Evolutionary conservation across 2,329 filamentous ascomycete species (phyloP), one percentile per base, ranked within the genome.

Genomic region (Ceratocystis cacaofunesta): DNA sequence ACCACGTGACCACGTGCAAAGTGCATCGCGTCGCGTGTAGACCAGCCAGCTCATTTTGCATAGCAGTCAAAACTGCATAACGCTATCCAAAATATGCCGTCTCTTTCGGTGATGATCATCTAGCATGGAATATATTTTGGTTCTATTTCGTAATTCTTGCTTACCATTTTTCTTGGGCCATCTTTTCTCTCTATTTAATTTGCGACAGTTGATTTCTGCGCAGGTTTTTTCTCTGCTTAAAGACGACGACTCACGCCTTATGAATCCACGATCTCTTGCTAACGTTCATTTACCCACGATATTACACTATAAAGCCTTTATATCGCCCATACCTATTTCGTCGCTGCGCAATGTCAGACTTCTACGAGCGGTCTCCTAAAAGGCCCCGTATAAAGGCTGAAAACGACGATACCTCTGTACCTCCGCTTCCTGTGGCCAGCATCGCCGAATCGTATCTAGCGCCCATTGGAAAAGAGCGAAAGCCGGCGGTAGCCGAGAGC

Each of bases 1-100:
- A n/a, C 17, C 66, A 67, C 41, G 58, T 67, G 66, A 67, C 48
- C 12, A 6, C 66, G 66, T 52, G 66, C 58, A 65, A 63, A 67
- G 66, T 67, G 58, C 48, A 17, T 57, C 66, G 19, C 66, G 66
- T 63, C 61, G 65, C 62, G 62, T 22, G 17, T 15, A 44, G 30
- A 43, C 25, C 10, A 43, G 28, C 25, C 43, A 52, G 52, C 52
- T 32, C 28, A 17, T 57, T 12, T 7, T 22, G 52, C 25, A 55
- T 5, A 28, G 12, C 8, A 15, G 3, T 6, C 22, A 28, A 15
- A 5, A 25, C 22, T 15, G 36, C 48, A 28, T 15, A 52, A 52
- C 5, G 22, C 15, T 6, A 15, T 25, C 10, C 1, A 52, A 15
- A 52, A 12, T 12, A 15, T 5, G 8, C 8, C 48, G 17, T 2